Conservation (phyloP, 352 stramenopile species). For the Phytophthora sojae region DNA sequence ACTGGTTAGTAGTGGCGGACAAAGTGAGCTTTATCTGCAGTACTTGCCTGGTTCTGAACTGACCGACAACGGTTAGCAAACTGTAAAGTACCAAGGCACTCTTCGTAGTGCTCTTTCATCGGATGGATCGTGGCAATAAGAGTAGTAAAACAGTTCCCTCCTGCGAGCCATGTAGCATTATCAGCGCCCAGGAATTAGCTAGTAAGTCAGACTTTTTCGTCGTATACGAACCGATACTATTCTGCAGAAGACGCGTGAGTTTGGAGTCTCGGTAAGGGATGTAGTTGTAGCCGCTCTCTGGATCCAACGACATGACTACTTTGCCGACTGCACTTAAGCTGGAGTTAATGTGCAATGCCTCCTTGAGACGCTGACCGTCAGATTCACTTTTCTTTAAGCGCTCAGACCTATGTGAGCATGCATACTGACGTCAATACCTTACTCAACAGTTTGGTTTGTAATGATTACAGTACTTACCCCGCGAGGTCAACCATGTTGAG, state of each 20-base stretch:
- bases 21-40: not conserved
- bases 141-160: constrained; percentile 88
- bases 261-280: constrained; percentile 90
- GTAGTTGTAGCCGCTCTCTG: constrained; percentile 89
- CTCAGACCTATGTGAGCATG: constrained; percentile 55
- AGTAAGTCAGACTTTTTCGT: not conserved
- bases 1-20: constrained; percentile 12
- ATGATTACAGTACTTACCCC: constrained; percentile 34
- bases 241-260: constrained; percentile 83
- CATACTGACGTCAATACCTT: not conserved
- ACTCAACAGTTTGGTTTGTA: not conserved
- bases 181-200: not conserved
- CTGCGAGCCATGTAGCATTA: constrained; percentile 27
- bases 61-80: constrained; percentile 93
- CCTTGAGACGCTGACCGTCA: constrained; percentile 84
- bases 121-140: constrained; percentile 90
- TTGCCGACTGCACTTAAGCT: constrained; percentile 86
- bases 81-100: constrained; percentile 91
- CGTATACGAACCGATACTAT: constrained; percentile 71
- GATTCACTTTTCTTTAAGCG: constrained; percentile 90
- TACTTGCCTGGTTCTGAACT: constrained; percentile 84
- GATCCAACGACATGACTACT: constrained; percentile 88
- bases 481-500: constrained; percentile 89
- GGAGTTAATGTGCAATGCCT: constrained; percentile 89
- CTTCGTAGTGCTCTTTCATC: constrained; percentile 91